Evolutionary conservation across 768 basidiomycete species (phyloP).

Genomic region (Agaricus sinodeliciosus): DNA sequence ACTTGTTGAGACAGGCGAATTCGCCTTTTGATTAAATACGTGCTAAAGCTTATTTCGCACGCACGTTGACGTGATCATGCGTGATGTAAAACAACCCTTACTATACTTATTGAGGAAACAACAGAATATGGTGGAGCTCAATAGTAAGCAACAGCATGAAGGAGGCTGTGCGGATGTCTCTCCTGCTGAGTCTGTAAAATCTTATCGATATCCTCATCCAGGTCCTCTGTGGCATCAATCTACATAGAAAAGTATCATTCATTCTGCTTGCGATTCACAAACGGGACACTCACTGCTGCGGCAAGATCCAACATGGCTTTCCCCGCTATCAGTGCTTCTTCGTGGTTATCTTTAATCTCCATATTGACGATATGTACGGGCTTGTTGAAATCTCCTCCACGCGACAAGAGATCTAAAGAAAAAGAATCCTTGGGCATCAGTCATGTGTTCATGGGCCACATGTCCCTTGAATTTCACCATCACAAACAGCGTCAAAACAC

Average conservation of each 20-base stretch:
- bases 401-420: constrained; percentile 65
- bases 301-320: constrained; percentile 92
- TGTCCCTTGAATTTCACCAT: constrained; percentile 54
- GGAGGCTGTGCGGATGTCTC: constrained; percentile 83
- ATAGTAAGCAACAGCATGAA: constrained; percentile 91
- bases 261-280: constrained; percentile 2
- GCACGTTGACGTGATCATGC: background rate
- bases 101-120: too few relatives aligned
- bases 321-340: constrained; percentile 95
- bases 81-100: background rate
- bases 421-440: background rate
- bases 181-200: constrained; percentile 85
- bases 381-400: constrained; percentile 89
- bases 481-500: constrained; percentile 97
- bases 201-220: constrained; percentile 86
- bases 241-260: constrained; percentile 22
- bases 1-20: too few relatives aligned
- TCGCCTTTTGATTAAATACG: background rate
- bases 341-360: constrained; percentile 98
- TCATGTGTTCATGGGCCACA: background rate
- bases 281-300: constrained; percentile 59
- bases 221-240: constrained; percentile 82
- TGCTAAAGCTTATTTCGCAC: background rate
- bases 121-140: constrained; percentile 27
- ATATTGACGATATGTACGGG: constrained; percentile 96